Percentiles rank a stretch among this genome's conserved stretches.
Conservation (phyloP, 2,329 filamentous ascomycete genomes). For the Hysterium pulicare region DNA sequence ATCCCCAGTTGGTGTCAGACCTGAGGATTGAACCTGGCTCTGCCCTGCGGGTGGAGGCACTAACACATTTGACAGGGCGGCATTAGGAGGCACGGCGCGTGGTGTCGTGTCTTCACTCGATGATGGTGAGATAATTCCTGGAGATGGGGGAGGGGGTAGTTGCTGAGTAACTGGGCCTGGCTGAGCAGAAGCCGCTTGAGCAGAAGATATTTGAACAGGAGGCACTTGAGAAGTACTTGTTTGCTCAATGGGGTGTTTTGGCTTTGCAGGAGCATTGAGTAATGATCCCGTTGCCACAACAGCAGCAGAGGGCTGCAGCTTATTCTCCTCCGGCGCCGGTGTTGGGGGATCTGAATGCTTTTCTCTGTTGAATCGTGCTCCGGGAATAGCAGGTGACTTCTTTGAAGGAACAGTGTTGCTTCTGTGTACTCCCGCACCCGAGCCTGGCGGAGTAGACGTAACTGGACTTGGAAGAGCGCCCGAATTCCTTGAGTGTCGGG, state of each 20-base stretch:
- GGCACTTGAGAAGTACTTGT: too few species aligned
- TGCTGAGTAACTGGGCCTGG: too few species aligned
- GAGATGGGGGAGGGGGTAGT: conserved; percentile 37
- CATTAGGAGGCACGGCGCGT: conserved; percentile 24
- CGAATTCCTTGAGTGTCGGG: conserved; percentile 76
- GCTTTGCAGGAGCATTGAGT: neutral
- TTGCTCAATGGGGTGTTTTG: too few species aligned
- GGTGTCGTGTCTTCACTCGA: conserved; percentile 39
- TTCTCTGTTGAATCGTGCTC: conserved; percentile 27
- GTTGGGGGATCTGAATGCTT: conserved; percentile 54
- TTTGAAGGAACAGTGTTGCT: conserved; percentile 96
- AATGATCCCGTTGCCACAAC: neutral
- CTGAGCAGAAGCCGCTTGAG: too few species aligned
- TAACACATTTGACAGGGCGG: conserved; percentile 18
- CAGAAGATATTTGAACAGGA: too few species aligned
- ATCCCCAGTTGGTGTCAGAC: conserved; percentile 30
- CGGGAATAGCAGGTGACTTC: conserved; percentile 67
- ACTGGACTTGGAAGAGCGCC: conserved; percentile 65
- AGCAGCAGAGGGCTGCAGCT: conserved; percentile 13
- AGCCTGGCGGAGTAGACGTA: conserved; percentile 40
- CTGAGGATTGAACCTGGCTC: too few species aligned
- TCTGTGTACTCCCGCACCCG: conserved; percentile 59
- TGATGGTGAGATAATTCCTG: conserved; percentile 38
- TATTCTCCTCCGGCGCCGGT: conserved; percentile 36
- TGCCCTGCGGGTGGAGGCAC: conserved; percentile 16